These are phyloP conservation scores for Xylaria sp. DNA, from an alignment of 495 filamentous ascomycete genomes.

Conservation along the genomic window DNA sequence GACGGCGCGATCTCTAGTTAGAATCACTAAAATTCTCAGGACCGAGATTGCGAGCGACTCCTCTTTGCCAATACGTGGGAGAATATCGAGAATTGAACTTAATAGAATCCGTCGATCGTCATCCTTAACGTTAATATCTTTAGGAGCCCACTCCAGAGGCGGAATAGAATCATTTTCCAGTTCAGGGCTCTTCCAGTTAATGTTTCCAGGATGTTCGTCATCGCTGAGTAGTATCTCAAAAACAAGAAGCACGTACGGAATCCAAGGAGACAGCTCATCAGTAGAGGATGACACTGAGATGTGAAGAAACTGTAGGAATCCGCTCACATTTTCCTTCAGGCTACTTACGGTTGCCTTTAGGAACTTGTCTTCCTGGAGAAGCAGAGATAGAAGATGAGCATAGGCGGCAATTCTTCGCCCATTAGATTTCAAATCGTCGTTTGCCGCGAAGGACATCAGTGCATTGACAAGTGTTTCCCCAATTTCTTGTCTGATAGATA, in stretches of 20 bases:
- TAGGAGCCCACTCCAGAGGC: constrained; percentile 60
- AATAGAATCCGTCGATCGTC: constrained; percentile 75
- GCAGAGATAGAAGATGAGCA: constrained; percentile 88
- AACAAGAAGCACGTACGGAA: constrained; percentile 87
- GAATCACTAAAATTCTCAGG: constrained; percentile 83
- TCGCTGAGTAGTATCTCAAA: constrained; percentile 89
- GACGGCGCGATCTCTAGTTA: constrained; percentile 79
- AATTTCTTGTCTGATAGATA: constrained; percentile 68
- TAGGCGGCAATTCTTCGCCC: constrained; percentile 76
- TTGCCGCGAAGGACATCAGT: constrained; percentile 79
- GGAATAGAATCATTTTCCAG: constrained; percentile 62
- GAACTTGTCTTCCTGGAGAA: constrained; percentile 83
- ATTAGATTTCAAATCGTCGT: constrained; percentile 76
- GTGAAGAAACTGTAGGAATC: constrained; percentile 81
- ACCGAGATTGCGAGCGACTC: constrained; percentile 83
- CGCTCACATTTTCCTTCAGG: constrained; percentile 77
- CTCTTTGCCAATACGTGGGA: constrained; percentile 87
- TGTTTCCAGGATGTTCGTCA: constrained; percentile 78
- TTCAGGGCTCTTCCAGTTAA: constrained; percentile 72
- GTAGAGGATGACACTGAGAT: constrained; percentile 67
- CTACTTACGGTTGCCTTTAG: constrained; percentile 77
- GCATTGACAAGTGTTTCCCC: constrained; percentile 84
- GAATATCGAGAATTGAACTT: constrained; percentile 75
- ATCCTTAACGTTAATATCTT: constrained; percentile 67
- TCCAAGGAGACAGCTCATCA: constrained; percentile 87